Evolutionary conservation across 1,284 basidiomycete genomes (phyloP).

Genomic region (Afroboletus lepidellus): DNA sequence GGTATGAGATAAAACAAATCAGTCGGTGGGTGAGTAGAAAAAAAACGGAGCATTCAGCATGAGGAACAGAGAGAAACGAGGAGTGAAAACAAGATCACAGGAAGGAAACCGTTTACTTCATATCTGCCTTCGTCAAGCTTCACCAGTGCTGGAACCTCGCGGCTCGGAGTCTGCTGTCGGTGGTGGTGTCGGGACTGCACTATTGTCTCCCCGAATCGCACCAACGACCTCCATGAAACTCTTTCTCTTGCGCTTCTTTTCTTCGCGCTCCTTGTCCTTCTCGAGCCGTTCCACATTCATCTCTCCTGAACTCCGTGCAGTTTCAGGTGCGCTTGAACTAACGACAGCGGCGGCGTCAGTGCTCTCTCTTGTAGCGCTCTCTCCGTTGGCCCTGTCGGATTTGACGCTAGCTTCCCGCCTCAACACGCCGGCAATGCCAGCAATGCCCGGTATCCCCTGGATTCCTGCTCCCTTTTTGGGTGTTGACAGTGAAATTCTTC

Average conservation of each 20-base stretch:
- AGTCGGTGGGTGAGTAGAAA: constrained; percentile 2
- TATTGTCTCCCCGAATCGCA: constrained; percentile 22
- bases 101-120: constrained; percentile 1
- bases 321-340: constrained; percentile 32
- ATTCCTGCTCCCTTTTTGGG: constrained; percentile 54
- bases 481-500: constrained; percentile 66
- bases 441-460: constrained; percentile 46
- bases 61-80: neutral
- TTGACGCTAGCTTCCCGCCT: constrained; percentile 40
- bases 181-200: constrained; percentile 9
- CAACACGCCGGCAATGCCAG: constrained; percentile 31
- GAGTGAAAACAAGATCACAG: constrained; percentile 9
- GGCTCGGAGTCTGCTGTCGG: constrained; percentile 19
- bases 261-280: constrained; percentile 48
- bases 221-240: constrained; percentile 36
- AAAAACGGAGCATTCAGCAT: constrained; percentile 6
- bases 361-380: constrained; percentile 24
- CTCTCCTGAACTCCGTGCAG: constrained; percentile 38
- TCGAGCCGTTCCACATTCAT: constrained; percentile 52
- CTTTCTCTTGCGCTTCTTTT: constrained; percentile 51
- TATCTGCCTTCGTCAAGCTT: constrained; percentile 16
- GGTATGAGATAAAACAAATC: constrained; percentile 13
- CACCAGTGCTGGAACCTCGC: constrained; percentile 11
- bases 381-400: constrained; percentile 22
- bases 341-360: constrained; percentile 33